A percentile compares a stretch with the other conserved stretches of the same genome.
Conservation (phyloP, 805 yeast genomes). For the Teunomyces atbi region DNA sequence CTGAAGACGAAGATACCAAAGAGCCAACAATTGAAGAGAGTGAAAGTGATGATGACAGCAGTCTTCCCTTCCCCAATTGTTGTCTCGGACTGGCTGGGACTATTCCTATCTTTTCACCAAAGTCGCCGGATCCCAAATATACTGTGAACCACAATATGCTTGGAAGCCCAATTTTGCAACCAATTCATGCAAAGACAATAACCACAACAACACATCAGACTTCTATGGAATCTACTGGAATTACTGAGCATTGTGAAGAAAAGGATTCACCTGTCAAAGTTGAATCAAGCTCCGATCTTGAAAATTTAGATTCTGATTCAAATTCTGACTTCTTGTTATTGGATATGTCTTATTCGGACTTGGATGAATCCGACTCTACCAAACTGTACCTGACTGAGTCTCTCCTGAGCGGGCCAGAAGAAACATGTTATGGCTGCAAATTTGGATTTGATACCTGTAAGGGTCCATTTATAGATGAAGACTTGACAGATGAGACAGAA, state of each 20-base stretch:
- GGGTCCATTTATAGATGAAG: conserved; percentile 4
- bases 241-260: background rate
- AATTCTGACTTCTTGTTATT: conserved; percentile 1
- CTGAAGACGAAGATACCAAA: conserved; percentile 1
- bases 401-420: background rate
- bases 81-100: conserved; percentile 7
- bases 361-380: background rate
- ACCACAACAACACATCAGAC: background rate
- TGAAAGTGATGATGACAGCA: conserved; percentile 5
- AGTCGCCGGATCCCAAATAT: background rate
- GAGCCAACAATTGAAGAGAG: conserved; percentile 2
- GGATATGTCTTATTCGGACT: background rate
- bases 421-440: background rate
- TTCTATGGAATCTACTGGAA: background rate
- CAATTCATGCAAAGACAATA: background rate
- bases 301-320: background rate
- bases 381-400: background rate
- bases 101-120: background rate
- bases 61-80: background rate
- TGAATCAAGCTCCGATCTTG: background rate
- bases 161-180: conserved; percentile 1
- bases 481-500: conserved; percentile 6
- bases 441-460: background rate
- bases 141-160: background rate
- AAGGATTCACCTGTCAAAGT: background rate